A percentile compares a stretch with the other conserved stretches of the same genome.
Conservation (phyloP, 768 basidiomycete species). For the Rickenella mellea region DNA sequence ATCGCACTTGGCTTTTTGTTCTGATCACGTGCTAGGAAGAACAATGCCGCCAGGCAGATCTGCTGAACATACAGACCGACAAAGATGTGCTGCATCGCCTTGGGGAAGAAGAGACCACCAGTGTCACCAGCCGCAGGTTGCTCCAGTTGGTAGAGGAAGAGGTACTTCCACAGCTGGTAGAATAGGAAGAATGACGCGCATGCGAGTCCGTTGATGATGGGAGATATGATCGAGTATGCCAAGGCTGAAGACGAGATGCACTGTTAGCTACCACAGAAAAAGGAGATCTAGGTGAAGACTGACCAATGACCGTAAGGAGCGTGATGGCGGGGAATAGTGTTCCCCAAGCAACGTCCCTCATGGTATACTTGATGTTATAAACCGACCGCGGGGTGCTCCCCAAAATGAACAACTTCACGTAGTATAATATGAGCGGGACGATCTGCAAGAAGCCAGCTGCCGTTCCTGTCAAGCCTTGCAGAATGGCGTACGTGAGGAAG, state of each 20-base stretch:
- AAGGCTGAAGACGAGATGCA: constrained; percentile 32
- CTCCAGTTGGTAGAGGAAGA: constrained; percentile 73
- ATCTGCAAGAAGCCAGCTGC: constrained; percentile 77
- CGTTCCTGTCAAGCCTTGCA: constrained; percentile 73
- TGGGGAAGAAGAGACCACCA: constrained; percentile 92
- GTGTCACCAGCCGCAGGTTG: constrained; percentile 66
- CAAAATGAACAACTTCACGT: constrained; percentile 80
- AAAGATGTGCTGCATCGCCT: constrained; percentile 87
- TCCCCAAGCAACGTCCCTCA: constrained; percentile 66
- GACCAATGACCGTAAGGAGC: constrained; percentile 75
- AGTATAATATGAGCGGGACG: constrained; percentile 72
- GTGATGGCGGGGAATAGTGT: constrained; percentile 65
- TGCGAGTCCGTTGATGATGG: constrained; percentile 88
- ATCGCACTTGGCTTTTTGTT: constrained; percentile 46
- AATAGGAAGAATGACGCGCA: constrained; percentile 75
- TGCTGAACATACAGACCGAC: constrained; percentile 91
- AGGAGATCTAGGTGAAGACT: constrained; percentile 16
- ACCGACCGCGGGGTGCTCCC: constrained; percentile 85
- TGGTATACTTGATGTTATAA: constrained; percentile 72
- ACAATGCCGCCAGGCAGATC: constrained; percentile 74
- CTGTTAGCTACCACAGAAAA: background rate
- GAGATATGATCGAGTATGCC: constrained; percentile 83
- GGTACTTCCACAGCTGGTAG: constrained; percentile 49
- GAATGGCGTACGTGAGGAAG: constrained; percentile 77
- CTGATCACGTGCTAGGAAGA: constrained; percentile 73